Base-by-base conservation (phyloP, 2,329 filamentous ascomycete species). In the Curvularia eragrostidis region DNA sequence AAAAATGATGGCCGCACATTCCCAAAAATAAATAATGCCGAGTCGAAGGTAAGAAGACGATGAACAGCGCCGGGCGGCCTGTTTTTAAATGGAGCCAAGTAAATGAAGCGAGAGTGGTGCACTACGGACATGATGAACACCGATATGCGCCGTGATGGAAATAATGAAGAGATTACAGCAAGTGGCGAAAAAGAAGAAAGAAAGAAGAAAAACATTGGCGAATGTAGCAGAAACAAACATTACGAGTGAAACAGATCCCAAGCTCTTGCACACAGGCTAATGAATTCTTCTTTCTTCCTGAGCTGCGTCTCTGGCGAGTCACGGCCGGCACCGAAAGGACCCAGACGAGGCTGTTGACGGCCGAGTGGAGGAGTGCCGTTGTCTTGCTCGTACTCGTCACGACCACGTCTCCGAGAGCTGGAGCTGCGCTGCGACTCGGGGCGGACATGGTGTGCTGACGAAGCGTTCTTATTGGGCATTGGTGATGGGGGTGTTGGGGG, bases 191-290 rank as follows among this genome's bases (percentile, higher is more conserved):
- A 26, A 26, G 24, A 36, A 36, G 34, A n/a, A 8, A n/a, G 9
- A 41, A 24, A 36, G 36, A 61, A 46, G 32, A n/a, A 30, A 30
- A 21, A 13, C 43, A 46, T 21, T 28, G 24, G 18, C 26, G n/a
- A 19, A 19, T 30, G 24, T 56, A 57, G 52, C 58, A 49, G 42
- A 58, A 62, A 24, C 46, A 48, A 56, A 62, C 52, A 63, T 72
- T 63, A 97, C 61, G 93, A 97, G 81, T 98, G 95, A 78, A 98
- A 97, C 26, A 99, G 79, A 80, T 99, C 95, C 95, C 95, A 99
- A 8, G 95, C 95, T 71, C 91, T 84, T 66, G 91, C 88, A 75
- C 94, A 97, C 48, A 98, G 81, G 54, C 85, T 83, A 63, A 99
- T 81, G 73, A 99, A 99, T 75, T 97, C 92, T 42, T 97, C 93